phyloP scores from a whole-genome alignment of 805 yeast species.

The Starmerella gropengiesseri region DNA sequence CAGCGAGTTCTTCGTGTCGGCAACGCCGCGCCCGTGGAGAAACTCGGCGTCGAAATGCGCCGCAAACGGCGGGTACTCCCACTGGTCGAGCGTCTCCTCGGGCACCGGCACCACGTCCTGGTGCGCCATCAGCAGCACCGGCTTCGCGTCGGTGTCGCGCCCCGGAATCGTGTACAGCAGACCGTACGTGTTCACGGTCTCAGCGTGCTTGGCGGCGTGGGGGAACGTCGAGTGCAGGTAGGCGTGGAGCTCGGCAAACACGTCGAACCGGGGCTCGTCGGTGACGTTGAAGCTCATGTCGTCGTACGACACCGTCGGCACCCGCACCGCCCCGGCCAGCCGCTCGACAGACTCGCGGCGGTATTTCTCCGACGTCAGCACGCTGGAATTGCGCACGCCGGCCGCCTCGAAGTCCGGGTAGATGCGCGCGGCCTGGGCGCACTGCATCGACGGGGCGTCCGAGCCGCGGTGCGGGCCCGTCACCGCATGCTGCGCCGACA shows the following conservation, averaged over 20 bases:
- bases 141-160: conserved; percentile 40
- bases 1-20: conserved; percentile 57
- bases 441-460: conserved; percentile 4
- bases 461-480: background rate
- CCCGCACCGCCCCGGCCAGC: conserved; percentile 42
- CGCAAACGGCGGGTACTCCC: conserved; percentile 56
- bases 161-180: conserved; percentile 55
- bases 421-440: conserved; percentile 8
- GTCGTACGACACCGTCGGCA: conserved; percentile 58
- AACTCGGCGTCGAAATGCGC: conserved; percentile 53
- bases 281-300: conserved; percentile 36
- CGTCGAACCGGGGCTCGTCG: conserved; percentile 42
- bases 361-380: conserved; percentile 13
- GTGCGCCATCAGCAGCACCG: conserved; percentile 61
- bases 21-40: conserved; percentile 62
- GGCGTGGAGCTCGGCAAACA: conserved; percentile 41
- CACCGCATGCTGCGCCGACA: conserved; percentile 1
- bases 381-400: conserved; percentile 8
- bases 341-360: conserved; percentile 13
- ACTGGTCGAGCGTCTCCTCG: conserved; percentile 38
- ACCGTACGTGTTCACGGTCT: conserved; percentile 48
- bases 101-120: conserved; percentile 71
- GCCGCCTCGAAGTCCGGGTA: conserved; percentile 10
- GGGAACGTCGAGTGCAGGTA: conserved; percentile 51
- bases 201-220: conserved; percentile 36